Base-by-base conservation (phyloP, 192 early-diverging fungal species). In the Irineochytrium annulatum region DNA sequence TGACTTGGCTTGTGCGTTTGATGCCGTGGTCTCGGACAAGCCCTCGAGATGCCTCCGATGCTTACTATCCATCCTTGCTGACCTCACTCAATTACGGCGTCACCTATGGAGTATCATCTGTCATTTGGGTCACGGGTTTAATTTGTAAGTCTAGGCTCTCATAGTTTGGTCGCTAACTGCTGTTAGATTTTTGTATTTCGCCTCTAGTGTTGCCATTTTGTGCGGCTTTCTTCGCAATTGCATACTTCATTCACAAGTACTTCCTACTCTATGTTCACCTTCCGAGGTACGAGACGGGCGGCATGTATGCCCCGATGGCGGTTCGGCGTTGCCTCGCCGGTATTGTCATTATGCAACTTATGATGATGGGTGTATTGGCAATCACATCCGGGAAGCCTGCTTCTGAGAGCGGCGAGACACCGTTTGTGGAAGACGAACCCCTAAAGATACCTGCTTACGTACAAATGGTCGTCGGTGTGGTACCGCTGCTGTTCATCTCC, bases 181-280 rank as follows among this genome's bases (percentile, higher is more conserved):
- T 55, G 11, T 13, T 29, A 55, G 55, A 82, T 67, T 59, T 63
- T 20, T 63, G 67, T 26, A 79, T 82, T 11, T 59, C 69, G n/a
- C 80, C 80, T 0, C 30, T 82, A 30, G 74, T 78, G 54, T 52
- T 81, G 32, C 72, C 76, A 0, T 82, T 82, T 54, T 79, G 80
- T 45, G 43, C 64, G 3, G 31, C 69, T 13, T 82, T 74, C 51
- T 82, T 75, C 59, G 46, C 57, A 6, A 65, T 76, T 34, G 70
- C 72, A 26, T 81, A 72, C 33, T 72, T 81, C 66, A 56, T 81
- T 28, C 73, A 76, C 62, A 81, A 80, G 69, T 82, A 82, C 57
- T 43, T 80, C 32, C 59, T 80, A 17, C 48, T 82, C 44, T 82
- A 82, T 41, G 72, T 80, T 13, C 77, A 80, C 41, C 58, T 80